Evolutionary conservation across 768 basidiomycete genomes (phyloP).

Genomic region (Wakefieldia striispora): DNA sequence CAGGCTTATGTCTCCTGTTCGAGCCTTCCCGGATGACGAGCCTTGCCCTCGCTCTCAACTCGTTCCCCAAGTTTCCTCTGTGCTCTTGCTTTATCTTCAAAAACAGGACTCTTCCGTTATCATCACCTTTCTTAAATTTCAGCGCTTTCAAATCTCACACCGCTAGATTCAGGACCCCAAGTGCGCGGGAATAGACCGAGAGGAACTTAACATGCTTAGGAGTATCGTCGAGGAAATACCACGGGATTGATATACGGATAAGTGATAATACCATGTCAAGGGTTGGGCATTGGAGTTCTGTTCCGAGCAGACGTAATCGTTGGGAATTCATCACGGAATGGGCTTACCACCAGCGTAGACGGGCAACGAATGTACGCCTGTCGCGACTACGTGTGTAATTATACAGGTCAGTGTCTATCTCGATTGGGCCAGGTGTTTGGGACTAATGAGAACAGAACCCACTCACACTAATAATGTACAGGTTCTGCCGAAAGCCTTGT

Average conservation of each 20-base stretch:
- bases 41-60: slow-evolving; percentile 58
- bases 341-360: slow-evolving; percentile 60
- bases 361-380: slow-evolving; percentile 46
- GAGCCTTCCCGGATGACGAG: slow-evolving; percentile 54
- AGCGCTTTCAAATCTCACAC: slow-evolving; percentile 77
- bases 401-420: background rate
- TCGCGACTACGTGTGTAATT: slow-evolving; percentile 51
- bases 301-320: background rate
- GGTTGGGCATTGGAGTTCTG: slow-evolving; percentile 62
- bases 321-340: background rate
- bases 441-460: slow-evolving; percentile 63
- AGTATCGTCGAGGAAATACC: slow-evolving; percentile 65
- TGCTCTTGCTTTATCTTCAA: slow-evolving; percentile 58
- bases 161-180: slow-evolving; percentile 73
- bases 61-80: slow-evolving; percentile 48
- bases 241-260: slow-evolving; percentile 65
- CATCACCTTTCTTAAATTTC: slow-evolving; percentile 75
- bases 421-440: background rate
- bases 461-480: slow-evolving; percentile 54
- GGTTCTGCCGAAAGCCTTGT: slow-evolving; percentile 50
- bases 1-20: slow-evolving; percentile 74
- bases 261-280: slow-evolving; percentile 72
- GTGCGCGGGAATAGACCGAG: slow-evolving; percentile 62
- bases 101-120: slow-evolving; percentile 76
- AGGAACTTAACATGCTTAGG: slow-evolving; percentile 49